Evolutionary conservation across 208 protist species (phyloP), one percentile per base, ranked within the genome.

Genomic region (Leishmania mexicana): DNA sequence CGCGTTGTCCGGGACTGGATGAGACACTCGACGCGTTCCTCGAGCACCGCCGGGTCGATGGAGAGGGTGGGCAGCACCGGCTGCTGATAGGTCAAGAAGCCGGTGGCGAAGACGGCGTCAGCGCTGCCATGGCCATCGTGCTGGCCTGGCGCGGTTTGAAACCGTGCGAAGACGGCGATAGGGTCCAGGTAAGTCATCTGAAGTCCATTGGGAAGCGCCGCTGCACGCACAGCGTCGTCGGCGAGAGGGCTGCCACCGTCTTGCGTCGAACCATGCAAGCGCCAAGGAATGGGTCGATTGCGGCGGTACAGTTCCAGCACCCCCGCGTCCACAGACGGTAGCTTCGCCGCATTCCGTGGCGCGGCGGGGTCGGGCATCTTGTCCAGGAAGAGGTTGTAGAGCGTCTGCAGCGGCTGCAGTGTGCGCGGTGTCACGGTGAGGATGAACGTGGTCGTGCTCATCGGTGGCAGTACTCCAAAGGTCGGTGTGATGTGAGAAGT

Each of bases 21-120:
- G 15, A 98, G 87, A 60, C 92, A 98, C 75, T 98, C 93, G 80
- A 96, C 84, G 4, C 85, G 82, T 75, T 95, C 93, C 75, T 96
- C 93, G 31, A 98, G 72, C 28, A 83, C 83, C 51, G 88, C 83
- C 13, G 95, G 93, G 17, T 92, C 84, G 28, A 98, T 75, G 71
- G 89, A 85, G 19, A 94, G 73, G 17, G 84, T 87, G 19, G 92
- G 93, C 49, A 87, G 40, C 19, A 85, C 72, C 11, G 95, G 93
- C 67, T 95, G 85, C n/a, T 92, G 86, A 81, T 94, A 94, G n/a
- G 94, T 83, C 76, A 94, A 90, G 84, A 98, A 95, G 45, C 92
- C 90, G 35, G 87, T 88, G 19, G 86, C 88, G 83, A 96, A 98
- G 68, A 91, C 89, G 38, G 80, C 85, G 40, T 67, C 45, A n/a